A percentile compares a stretch with the other conserved stretches of the same genome.
These are phyloP conservation scores for Pleurotus pulmonarius DNA, from an alignment of 768 basidiomycete genomes.

Conservation along the genomic window DNA sequence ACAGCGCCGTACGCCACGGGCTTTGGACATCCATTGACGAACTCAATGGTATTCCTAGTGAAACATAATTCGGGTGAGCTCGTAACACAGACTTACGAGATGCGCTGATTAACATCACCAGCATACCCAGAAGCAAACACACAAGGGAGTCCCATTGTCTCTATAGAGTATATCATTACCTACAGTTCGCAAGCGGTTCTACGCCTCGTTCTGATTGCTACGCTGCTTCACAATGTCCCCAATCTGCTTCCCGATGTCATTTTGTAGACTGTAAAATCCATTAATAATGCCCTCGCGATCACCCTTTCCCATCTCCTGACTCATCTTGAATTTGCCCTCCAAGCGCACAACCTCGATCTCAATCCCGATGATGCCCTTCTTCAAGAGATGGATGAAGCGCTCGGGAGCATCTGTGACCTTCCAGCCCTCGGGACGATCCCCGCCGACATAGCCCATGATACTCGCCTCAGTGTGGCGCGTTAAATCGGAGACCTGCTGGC, in stretches of 20 bases:
- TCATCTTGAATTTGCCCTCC: slow-evolving; percentile 22
- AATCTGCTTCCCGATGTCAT: slow-evolving; percentile 13
- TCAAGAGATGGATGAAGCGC: slow-evolving; percentile 15
- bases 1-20: no score
- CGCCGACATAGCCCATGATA: slow-evolving; percentile 11
- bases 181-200: no score
- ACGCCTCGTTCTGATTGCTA: neutral
- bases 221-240: slow-evolving; percentile 11
- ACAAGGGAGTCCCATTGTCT: no score
- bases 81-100: no score
- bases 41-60: no score
- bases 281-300: slow-evolving; percentile 17
- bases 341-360: slow-evolving; percentile 18
- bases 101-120: no score
- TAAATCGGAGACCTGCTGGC: slow-evolving; percentile 11
- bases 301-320: slow-evolving; percentile 17
- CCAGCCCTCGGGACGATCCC: slow-evolving; percentile 11
- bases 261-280: slow-evolving; percentile 15
- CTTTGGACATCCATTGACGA: no score
- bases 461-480: slow-evolving; percentile 11
- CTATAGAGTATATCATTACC: no score
- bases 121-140: no score
- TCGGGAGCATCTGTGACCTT: slow-evolving; percentile 17
- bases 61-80: no score
- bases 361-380: slow-evolving; percentile 23